These are phyloP conservation scores for Pseudogymnoascus sp. DNA, from an alignment of 2,329 filamentous ascomycete species.

Conservation along the genomic window DNA sequence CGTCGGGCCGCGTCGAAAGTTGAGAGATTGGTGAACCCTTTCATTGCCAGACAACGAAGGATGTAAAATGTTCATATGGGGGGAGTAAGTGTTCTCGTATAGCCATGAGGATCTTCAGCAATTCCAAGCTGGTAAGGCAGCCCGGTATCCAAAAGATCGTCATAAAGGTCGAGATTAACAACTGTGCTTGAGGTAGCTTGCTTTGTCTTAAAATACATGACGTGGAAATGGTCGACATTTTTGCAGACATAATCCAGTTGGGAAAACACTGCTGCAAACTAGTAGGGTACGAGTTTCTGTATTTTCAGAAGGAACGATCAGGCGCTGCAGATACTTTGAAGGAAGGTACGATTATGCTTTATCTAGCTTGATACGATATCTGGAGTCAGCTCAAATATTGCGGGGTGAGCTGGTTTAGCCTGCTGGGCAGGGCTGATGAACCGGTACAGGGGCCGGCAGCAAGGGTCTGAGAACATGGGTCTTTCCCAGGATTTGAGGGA, in stretches of 20 bases:
- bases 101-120: not conserved
- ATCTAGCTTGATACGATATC: not conserved
- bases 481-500: not conserved
- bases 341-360: not conserved
- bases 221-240: not conserved
- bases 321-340: not conserved
- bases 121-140: not conserved
- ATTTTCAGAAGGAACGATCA: not conserved
- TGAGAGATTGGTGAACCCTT: not conserved
- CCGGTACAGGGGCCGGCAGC: not conserved
- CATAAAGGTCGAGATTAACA: not conserved
- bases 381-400: not conserved
- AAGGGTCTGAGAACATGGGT: not conserved
- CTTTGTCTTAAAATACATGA: not conserved
- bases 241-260: not conserved
- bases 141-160: not conserved
- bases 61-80: not conserved
- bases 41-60: not conserved
- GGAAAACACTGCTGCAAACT: not conserved
- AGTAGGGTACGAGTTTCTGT: not conserved
- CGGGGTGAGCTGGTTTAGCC: not conserved
- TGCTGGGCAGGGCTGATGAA: not conserved
- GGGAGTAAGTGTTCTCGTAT: not conserved
- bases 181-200: not conserved
- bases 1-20: not conserved